Conservation (phyloP, 495 filamentous ascomycete genomes). For the Hypoxylon subgilvum region DNA sequence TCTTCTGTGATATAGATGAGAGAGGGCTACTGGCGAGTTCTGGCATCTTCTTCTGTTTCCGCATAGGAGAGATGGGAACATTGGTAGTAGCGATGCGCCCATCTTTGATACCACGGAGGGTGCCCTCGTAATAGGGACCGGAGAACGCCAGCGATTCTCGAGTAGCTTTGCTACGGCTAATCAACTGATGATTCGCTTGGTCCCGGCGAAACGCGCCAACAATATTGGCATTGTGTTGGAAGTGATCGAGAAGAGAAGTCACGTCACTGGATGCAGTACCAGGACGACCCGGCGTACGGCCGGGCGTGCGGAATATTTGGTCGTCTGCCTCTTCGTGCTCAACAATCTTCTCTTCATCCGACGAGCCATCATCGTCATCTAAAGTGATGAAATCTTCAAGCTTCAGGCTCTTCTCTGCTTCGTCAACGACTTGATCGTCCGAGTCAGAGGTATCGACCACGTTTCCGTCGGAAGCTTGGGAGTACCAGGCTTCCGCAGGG, state of each 20-base stretch:
- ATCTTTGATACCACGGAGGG: slow-evolving; percentile 61
- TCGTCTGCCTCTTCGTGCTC: slow-evolving; percentile 52
- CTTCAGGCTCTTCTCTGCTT: slow-evolving; percentile 68
- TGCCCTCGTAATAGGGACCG: slow-evolving; percentile 56
- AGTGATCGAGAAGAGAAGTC: slow-evolving; percentile 64
- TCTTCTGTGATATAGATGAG: slow-evolving; percentile 51
- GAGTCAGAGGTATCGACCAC: slow-evolving; percentile 43
- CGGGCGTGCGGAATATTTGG: slow-evolving; percentile 58
- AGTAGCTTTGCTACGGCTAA: slow-evolving; percentile 63
- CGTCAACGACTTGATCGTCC: slow-evolving; percentile 64
- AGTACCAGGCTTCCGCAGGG: slow-evolving; percentile 79
- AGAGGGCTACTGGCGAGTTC: slow-evolving; percentile 50
- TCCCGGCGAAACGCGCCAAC: slow-evolving; percentile 82
- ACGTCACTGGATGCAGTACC: slow-evolving; percentile 61
- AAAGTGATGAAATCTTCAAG: slow-evolving; percentile 78
- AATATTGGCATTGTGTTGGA: slow-evolving; percentile 65
- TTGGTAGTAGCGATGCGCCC: slow-evolving; percentile 60
- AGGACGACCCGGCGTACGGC: slow-evolving; percentile 57
- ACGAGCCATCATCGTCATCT: slow-evolving; percentile 56
- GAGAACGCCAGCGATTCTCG: slow-evolving; percentile 61
- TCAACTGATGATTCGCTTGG: slow-evolving; percentile 73
- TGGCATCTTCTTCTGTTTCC: slow-evolving; percentile 53
- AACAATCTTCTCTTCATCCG: slow-evolving; percentile 60
- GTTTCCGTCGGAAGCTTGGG: slow-evolving; percentile 64
- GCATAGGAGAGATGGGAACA: slow-evolving; percentile 60